Conservation (phyloP, 2,329 filamentous ascomycete genomes). For the Aspergillus oerlinghausenensis region DNA sequence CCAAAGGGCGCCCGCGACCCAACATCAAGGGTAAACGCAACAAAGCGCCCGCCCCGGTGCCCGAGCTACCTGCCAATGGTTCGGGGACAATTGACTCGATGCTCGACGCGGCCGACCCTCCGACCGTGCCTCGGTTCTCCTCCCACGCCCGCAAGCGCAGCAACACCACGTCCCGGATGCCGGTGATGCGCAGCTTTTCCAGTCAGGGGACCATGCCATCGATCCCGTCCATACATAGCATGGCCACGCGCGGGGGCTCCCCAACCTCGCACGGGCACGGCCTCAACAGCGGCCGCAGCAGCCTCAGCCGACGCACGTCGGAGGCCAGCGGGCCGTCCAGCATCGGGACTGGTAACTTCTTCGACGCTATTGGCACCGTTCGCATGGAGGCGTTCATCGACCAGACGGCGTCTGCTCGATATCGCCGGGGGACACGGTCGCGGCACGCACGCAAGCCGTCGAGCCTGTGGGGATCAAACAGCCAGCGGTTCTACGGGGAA, state of each 20-base stretch:
- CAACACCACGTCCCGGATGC: conserved; percentile 72
- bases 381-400: conserved; percentile 97
- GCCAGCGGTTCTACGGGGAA: conserved; percentile 25
- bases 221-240: conserved; percentile 40
- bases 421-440: conserved; percentile 12
- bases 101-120: conserved; percentile 45
- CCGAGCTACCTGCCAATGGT: conserved; percentile 28
- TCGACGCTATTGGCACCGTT: conserved; percentile 83
- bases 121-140: conserved; percentile 51
- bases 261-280: conserved; percentile 22
- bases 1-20: conserved; percentile 64
- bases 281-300: conserved; percentile 34
- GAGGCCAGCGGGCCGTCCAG: conserved; percentile 48
- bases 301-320: conserved; percentile 49
- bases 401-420: conserved; percentile 33
- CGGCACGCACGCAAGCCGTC: conserved; percentile 28
- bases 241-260: conserved; percentile 52
- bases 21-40: conserved; percentile 37
- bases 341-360: conserved; percentile 57
- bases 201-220: conserved; percentile 35
- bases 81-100: conserved; percentile 29
- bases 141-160: conserved; percentile 79
- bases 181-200: conserved; percentile 74
- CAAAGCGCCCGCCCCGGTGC: conserved; percentile 28
- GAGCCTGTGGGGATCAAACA: conserved; percentile 30